Percentiles rank a stretch among this genome's conserved stretches.
Evolutionary conservation across 306 rosid species (phyloP).

Genomic region (Betula pendula): DNA sequence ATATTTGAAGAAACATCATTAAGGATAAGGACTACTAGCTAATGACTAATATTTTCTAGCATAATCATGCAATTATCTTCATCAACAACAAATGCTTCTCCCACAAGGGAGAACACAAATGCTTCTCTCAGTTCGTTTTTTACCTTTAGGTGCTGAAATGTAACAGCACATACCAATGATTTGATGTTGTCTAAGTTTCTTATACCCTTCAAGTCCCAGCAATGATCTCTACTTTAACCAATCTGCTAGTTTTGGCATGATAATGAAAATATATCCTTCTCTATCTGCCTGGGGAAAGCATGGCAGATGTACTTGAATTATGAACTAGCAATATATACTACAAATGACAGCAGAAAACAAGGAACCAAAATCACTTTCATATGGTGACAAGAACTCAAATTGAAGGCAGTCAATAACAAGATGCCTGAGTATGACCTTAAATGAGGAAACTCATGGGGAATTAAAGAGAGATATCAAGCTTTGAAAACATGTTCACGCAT

Average conservation of each 20-base stretch:
- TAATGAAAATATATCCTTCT: constrained; percentile 91
- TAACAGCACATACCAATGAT: constrained; percentile 6
- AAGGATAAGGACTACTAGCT: too few relatives aligned
- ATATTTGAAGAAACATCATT: too few relatives aligned
- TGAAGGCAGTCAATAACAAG: background rate
- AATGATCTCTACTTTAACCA: constrained; percentile 77
- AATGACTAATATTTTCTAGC: too few relatives aligned
- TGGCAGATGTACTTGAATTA: constrained; percentile 1
- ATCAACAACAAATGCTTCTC: too few relatives aligned
- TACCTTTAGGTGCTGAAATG: background rate
- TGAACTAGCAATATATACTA: background rate
- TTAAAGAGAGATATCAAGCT: too few relatives aligned
- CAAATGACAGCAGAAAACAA: background rate
- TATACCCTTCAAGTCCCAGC: constrained; percentile 58
- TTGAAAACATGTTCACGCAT: too few relatives aligned
- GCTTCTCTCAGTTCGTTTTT: constrained; percentile 12
- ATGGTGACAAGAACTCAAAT: background rate
- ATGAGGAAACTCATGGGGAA: background rate
- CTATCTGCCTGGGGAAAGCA: constrained; percentile 63
- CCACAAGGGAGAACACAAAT: constrained; percentile 3
- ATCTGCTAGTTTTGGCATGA: constrained; percentile 88
- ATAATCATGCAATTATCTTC: too few relatives aligned
- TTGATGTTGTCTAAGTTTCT: constrained; percentile 52
- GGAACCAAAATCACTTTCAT: background rate
- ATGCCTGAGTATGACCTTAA: background rate